Base-by-base conservation (phyloP, 208 protist species). In the Lotmaria passim region DNA sequence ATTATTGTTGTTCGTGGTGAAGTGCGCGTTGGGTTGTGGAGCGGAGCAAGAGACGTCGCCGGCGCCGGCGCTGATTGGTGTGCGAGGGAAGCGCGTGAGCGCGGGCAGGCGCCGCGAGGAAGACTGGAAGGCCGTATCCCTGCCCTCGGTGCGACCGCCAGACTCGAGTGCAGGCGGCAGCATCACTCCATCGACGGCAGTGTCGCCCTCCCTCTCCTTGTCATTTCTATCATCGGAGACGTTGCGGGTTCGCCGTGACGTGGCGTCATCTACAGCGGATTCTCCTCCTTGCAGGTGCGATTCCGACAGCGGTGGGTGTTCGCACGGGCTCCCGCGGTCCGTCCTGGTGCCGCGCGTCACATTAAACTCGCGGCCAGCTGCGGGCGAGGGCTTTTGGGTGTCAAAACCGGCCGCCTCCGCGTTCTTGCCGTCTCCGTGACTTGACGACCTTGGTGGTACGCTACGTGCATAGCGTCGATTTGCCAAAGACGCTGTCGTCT, bases 1-100 rank as follows among this genome's bases (percentile, higher is more conserved):
- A 28, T 11, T 14, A 8, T n/a, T n/a, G n/a, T n/a, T n/a, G n/a
- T n/a, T n/a, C n/a, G n/a, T n/a, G 28, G 30, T 7, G 28, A 21
- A 19, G 26, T 15, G 15, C 14, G 28, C 26, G 34, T 43, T 11
- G 3, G 1, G 33, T 26, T 33, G 24, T 3, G 24, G 41, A 10
- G 34, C 0, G 12, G 33, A 41, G 4, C 47, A 23, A 4, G 33
- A 3, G 8, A 31, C 56, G 33, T 66, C 46, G 14, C n/a, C 21
- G 1, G 3, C 15, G 17, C 11, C 24, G 11, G 57, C 41, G 4
- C 11, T 38, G 21, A 43, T 8, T 15, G 60, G 60, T 31, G 47
- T 66, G 33, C 46, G 60, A 3, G 60, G 47, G 24, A 66, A 44
- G 47, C 60, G 60, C 26, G 33, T 66, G 33, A 66, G 46, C 1